Base-by-base conservation (phyloP, 345 rosid species). In the Firmiana major region DNA sequence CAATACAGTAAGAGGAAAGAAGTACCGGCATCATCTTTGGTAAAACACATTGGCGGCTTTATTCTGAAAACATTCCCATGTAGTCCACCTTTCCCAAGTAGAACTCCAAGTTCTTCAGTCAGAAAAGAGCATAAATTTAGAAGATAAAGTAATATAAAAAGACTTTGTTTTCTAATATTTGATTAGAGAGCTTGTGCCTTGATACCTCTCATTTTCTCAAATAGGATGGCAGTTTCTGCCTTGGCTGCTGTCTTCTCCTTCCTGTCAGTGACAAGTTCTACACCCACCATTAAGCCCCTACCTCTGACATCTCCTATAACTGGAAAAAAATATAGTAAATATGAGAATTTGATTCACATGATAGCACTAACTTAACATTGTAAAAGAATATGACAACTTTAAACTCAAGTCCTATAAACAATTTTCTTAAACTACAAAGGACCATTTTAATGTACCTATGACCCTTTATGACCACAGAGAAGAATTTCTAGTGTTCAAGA, bases 281-380 rank as follows among this genome's bases (percentile, higher is more conserved):
- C 66, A 36, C 99, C 97, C 73, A 92, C 84, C 99, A 94, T 90
- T 75, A 92, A 81, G 17, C 98, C 97, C 78, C 98, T 86, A 58
- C 99, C 99, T 85, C 99, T 88, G 40, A 90, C 86, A 85, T 96
- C 95, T 85, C 98, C 99, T 40, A 94, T 90, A 77, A 91, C 97
- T 94, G 87, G 71, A 84, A 78, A 76, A 58, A 31, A 74, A 53
- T 0, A 49, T n/a, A 7, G 28, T 13, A 21, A 54, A 66, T 17
- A 46, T 31, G 26, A 67, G 73, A 26, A 17, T 12, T 65, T 7
- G 1, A 43, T 53, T 13, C 28, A 36, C 26, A 22, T 49, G 40
- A 38, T 51, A 53, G 36, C 28, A 64, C 10, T 8, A 36, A 43
- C 21, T 66, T 24, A 21, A 40, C 73, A 64, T 15, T 9, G 15